These are phyloP conservation scores for Fusarium bulbicola DNA, from an alignment of 2,329 filamentous ascomycete genomes.

Conservation along the genomic window DNA sequence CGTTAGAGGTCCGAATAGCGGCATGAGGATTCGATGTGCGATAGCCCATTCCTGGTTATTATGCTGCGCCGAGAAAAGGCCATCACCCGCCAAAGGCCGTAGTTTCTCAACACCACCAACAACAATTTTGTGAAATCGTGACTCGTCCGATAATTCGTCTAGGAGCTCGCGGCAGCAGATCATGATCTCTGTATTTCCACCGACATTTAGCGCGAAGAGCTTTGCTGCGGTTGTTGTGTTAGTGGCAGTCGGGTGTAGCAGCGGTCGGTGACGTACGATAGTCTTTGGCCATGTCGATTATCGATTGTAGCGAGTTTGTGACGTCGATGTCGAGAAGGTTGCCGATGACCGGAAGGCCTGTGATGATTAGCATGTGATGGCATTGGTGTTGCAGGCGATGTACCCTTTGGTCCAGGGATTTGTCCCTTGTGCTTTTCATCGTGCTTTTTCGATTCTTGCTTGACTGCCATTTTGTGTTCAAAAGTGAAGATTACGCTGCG, in stretches of 20 bases:
- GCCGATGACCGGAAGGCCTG: neutral
- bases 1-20: constrained; percentile 73
- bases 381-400: fast-evolving
- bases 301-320: neutral
- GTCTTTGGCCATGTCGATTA: neutral
- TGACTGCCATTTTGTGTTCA: neutral
- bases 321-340: neutral
- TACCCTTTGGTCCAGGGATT: constrained; percentile 9
- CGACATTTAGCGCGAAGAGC: neutral
- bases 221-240: neutral
- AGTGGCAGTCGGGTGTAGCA: fast-evolving
- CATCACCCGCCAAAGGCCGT: constrained; percentile 69
- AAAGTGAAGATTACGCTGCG: fast-evolving
- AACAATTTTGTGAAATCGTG: constrained; percentile 68
- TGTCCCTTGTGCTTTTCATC: neutral
- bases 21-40: constrained; percentile 72
- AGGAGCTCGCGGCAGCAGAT: constrained; percentile 39
- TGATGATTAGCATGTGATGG: neutral
- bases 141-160: constrained; percentile 72
- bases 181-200: neutral
- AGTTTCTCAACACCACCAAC: constrained; percentile 59
- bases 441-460: neutral
- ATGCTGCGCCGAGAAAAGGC: constrained; percentile 67
- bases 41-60: constrained; percentile 72
- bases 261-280: neutral